Evolutionary conservation across 208 protist species (phyloP).

Genomic region (Crithidia mellificae): DNA sequence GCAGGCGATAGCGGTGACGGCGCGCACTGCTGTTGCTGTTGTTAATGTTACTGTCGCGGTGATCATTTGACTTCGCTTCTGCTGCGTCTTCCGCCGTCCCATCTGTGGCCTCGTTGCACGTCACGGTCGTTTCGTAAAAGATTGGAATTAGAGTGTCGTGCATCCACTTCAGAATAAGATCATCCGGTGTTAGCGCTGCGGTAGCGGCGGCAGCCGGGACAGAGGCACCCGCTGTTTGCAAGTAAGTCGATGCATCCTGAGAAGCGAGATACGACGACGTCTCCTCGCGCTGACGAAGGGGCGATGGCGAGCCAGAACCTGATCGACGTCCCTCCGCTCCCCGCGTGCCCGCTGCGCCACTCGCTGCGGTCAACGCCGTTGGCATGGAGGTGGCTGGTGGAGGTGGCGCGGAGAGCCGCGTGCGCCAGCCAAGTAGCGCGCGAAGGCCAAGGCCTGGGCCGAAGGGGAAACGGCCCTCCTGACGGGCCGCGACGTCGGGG

Average conservation of each 20-base stretch:
- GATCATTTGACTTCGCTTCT: background rate
- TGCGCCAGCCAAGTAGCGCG: conserved; percentile 16
- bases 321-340: no score
- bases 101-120: conserved; percentile 6
- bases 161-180: conserved; percentile 35
- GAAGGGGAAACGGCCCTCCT: background rate
- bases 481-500: background rate
- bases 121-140: conserved; percentile 40
- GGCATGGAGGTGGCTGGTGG: conserved; percentile 1
- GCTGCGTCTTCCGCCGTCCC: background rate
- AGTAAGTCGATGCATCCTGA: no score
- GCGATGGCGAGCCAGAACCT: no score
- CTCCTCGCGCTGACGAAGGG: no score
- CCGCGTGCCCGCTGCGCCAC: no score
- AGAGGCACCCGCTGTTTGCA: no score
- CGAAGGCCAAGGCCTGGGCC: conserved; percentile 13
- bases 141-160: conserved; percentile 35
- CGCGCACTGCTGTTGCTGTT: background rate
- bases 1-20: conserved; percentile 16
- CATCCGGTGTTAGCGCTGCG: background rate
- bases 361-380: no score
- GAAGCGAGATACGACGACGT: no score
- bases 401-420: background rate
- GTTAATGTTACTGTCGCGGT: background rate
- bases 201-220: background rate